Evolutionary conservation across 139 green algal species (phyloP), one percentile per base, ranked within the genome.

Genomic region (Chlorella sp.): DNA sequence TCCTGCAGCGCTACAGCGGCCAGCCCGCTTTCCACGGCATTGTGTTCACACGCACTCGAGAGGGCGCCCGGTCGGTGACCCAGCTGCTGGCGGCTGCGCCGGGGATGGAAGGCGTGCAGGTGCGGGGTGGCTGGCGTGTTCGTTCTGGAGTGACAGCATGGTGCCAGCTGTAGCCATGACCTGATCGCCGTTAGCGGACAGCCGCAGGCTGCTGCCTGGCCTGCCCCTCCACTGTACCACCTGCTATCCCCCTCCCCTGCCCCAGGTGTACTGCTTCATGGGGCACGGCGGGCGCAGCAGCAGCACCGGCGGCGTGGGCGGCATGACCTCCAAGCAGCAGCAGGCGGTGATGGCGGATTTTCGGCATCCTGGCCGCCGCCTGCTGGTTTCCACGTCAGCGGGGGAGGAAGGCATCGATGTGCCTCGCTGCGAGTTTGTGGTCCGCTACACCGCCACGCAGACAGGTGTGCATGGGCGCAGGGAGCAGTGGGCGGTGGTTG

Each of bases 351-450:
- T 89, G 80, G 62, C 70, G 22, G 26, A 34, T 0, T 89, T 87
- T 58, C 36, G 76, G 1, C 32, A 54, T 41, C 51, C 62, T 6
- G 72, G 62, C n/a, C n/a, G 81, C 14, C 76, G 81, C n/a, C 85
- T 91, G 73, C 78, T 91, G 76, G 60, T 91, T 9, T 72, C 88
- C 56, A 91, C 88, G 1, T 75, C 64, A 2, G 81, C 84, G 1
- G 84, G 70, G 1, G 88, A 91, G 80, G 88, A 91, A 80, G 88
- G 88, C 56, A 79, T 91, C 32, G 88, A 91, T n/a, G 88, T 91
- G 79, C 85, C 85, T 28, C 41, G 38, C 56, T 91, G 88, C 81
- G 82, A 87, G 38, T 60, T 86, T 32, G 88, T 91, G 44, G 44
- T 91, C 9, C 80, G 88, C 44, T 89, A 85, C 75, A 72, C 56